Conservation (phyloP, 208 protist species). For the Willaertia magna region DNA sequence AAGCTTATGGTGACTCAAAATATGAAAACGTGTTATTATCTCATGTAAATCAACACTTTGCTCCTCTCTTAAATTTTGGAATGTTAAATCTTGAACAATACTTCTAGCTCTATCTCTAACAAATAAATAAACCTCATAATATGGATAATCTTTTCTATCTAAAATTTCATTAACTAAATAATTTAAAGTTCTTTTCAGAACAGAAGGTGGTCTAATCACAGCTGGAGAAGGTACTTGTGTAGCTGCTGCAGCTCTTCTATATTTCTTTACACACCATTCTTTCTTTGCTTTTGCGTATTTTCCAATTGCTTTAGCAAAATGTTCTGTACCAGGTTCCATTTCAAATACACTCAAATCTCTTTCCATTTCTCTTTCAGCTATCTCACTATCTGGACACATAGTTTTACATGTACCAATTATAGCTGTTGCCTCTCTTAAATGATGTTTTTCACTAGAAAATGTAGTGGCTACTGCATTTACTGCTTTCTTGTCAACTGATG, state of each 20-base stretch:
- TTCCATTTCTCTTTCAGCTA: not conserved
- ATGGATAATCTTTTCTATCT: not conserved
- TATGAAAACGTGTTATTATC: conserved; percentile 19
- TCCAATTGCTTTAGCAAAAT: too few species aligned
- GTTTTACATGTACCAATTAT: conserved; percentile 15
- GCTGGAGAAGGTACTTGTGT: not conserved
- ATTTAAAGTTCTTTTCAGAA: conserved; percentile 7
- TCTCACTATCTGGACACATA: conserved; percentile 21
- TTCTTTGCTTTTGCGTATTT: not conserved
- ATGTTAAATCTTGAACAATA: conserved; percentile 20
- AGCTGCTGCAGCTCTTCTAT: conserved; percentile 14
- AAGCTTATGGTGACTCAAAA: conserved; percentile 14
- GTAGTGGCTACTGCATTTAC: too few species aligned
- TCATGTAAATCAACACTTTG: conserved; percentile 16
- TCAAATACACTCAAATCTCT: conserved; percentile 1
- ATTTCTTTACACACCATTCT: conserved; percentile 12
- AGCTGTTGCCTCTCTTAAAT: not conserved
- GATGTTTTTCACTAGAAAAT: too few species aligned
- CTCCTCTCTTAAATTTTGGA: conserved; percentile 11
- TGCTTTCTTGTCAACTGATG: too few species aligned
- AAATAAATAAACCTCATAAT: conserved; percentile 1
- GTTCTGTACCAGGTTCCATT: not conserved
- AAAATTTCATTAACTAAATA: conserved; percentile 15
- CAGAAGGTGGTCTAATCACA: not conserved
- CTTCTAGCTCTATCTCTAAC: conserved; percentile 14